These are phyloP conservation scores for Aspergillus carbonarius DNA, from an alignment of 2,329 filamentous ascomycete genomes.

Conservation along the genomic window DNA sequence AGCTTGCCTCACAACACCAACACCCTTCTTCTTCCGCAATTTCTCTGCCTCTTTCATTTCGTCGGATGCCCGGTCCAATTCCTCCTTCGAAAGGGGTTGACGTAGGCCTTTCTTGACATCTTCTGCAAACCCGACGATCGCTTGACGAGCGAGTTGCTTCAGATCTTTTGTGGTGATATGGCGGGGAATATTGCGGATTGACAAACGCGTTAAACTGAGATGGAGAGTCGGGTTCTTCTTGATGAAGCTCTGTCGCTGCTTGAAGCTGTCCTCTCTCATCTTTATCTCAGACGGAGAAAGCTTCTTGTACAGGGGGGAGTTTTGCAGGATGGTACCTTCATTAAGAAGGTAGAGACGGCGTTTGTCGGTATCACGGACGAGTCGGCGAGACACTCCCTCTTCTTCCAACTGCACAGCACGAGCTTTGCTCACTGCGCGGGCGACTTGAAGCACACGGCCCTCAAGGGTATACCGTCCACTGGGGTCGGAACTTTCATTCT, in stretches of 20 bases:
- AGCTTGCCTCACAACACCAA: constrained; percentile 84
- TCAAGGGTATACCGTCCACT: constrained; percentile 87
- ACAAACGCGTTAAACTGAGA: constrained; percentile 83
- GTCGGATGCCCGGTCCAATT: constrained; percentile 74
- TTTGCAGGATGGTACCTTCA: constrained; percentile 79
- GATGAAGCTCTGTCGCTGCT: constrained; percentile 85
- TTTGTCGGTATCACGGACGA: constrained; percentile 79
- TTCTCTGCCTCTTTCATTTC: constrained; percentile 79
- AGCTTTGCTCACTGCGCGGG: constrained; percentile 78
- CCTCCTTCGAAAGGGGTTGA: constrained; percentile 82
- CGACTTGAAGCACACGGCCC: constrained; percentile 79
- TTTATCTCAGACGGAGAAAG: constrained; percentile 77
- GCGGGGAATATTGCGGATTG: constrained; percentile 85
- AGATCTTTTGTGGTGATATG: constrained; percentile 81
- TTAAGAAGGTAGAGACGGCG: constrained; percentile 81
- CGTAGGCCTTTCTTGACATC: constrained; percentile 80
- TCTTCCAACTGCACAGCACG: constrained; percentile 76
- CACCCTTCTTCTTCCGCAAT: constrained; percentile 75
- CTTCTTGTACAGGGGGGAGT: constrained; percentile 72
- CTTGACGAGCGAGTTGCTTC: constrained; percentile 85
- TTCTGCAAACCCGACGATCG: constrained; percentile 88
- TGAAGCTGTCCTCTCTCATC: constrained; percentile 82
- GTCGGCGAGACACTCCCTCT: constrained; percentile 61
- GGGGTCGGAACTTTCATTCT: constrained; percentile 79
- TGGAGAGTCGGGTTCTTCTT: constrained; percentile 88